These are phyloP conservation scores for Alternaria infectoria DNA, from an alignment of 2,329 filamentous ascomycete genomes.

Conservation along the genomic window DNA sequence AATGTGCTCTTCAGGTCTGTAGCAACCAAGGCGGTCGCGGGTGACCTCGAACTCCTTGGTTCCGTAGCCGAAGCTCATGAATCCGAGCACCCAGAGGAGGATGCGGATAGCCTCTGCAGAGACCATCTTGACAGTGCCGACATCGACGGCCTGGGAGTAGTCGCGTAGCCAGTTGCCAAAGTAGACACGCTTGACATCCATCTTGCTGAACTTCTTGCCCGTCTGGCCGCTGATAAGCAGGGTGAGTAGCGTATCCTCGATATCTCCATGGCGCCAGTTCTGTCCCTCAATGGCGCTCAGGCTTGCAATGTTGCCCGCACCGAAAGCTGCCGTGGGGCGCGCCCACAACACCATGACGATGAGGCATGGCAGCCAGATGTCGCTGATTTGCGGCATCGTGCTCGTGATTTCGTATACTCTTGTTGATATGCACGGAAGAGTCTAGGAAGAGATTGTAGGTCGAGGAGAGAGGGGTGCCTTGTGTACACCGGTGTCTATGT, in stretches of 20 bases:
- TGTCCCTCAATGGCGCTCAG: constrained; percentile 81
- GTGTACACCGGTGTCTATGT: not conserved
- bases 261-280: constrained; percentile 75
- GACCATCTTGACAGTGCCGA: constrained; percentile 89
- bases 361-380: constrained; percentile 49
- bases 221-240: constrained; percentile 69
- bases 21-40: constrained; percentile 77
- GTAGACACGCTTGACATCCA: constrained; percentile 87
- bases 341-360: constrained; percentile 69
- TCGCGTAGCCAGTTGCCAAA: constrained; percentile 96
- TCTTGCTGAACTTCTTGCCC: constrained; percentile 85
- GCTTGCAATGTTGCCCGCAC: constrained; percentile 86
- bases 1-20: constrained; percentile 75
- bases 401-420: constrained; percentile 8
- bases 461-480: not conserved
- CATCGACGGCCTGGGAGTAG: constrained; percentile 93
- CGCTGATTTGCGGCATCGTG: constrained; percentile 40
- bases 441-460: not conserved
- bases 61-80: constrained; percentile 85
- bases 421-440: not conserved
- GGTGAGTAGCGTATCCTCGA: constrained; percentile 85
- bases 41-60: constrained; percentile 88
- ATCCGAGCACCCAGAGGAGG: constrained; percentile 85
- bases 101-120: constrained; percentile 90
- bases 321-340: constrained; percentile 76